Evolutionary conservation across 495 filamentous ascomycete genomes (phyloP), one percentile per base, ranked within the genome.

Genomic region (Penicillium antarcticum): DNA sequence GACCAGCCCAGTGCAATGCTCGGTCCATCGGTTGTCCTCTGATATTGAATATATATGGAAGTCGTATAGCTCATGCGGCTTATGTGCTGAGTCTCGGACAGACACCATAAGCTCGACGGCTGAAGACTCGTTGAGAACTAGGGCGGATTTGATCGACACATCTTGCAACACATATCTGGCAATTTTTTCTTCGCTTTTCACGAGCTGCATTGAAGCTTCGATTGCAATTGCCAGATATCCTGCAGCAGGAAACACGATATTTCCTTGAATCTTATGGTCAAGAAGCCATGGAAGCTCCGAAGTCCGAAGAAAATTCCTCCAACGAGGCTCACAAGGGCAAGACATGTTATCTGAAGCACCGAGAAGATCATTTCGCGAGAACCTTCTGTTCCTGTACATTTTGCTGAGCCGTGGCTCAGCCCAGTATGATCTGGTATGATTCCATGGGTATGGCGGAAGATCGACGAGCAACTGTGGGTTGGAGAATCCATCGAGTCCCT

Each of bases 211-310:
- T 0, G 32, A 31, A 1, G 80, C 81, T 53, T 87, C 84, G 0
- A 85, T 61, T 0, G 78, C 83, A 75, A 85, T 85, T 7, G 72
- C 64, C 37, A 86, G 53, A 53, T 80, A 86, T 2, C 79, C 80
- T 2, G 83, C 75, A 47, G 77, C 77, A 7, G 84, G 84, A 57
- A 79, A 85, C 1, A 87, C 67, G 17, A 68, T 52, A 48, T 63
- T 61, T 16, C 50, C 62, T 29, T 73, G 67, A 17, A 75, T 59
- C 9, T 31, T 52, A 34, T 75, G 72, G 13, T 70, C 71, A 1
- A 49, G 38, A 7, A 73, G 38, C 72, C 72, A 75, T 7, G 71
- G 72, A 5, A 52, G 56, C 31, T 65, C 68, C 8, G 49, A 56
- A 3, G 51, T 14, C 8, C 55, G 62, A 13, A 63, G 21, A 36